A percentile compares a stretch with the other conserved stretches of the same genome.
Evolutionary conservation across 2,329 filamentous ascomycete species (phyloP).

Genomic region (Apiospora sp.): DNA sequence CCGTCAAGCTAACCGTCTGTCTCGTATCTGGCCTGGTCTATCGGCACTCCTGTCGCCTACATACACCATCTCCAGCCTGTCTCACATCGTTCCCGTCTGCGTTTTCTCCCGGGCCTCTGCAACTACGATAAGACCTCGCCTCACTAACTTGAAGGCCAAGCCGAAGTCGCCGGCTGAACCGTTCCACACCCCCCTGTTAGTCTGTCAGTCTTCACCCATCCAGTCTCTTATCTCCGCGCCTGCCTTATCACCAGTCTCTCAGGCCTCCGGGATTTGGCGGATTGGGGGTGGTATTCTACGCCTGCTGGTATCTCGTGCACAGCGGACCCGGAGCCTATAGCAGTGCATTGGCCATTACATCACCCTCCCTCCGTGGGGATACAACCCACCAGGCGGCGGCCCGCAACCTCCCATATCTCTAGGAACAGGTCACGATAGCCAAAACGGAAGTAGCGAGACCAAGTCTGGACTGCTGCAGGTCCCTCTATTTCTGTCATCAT

Average conservation of each 20-base stretch:
- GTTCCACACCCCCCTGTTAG: neutral
- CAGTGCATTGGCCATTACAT: slow-evolving; percentile 10
- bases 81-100: neutral
- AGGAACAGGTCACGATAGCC: slow-evolving; percentile 10
- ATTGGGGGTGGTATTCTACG: slow-evolving; percentile 13
- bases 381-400: slow-evolving; percentile 18
- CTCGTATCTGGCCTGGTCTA: neutral
- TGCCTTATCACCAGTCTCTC: slow-evolving; percentile 18
- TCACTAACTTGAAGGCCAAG: neutral
- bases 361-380: slow-evolving; percentile 23
- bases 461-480: slow-evolving; percentile 11
- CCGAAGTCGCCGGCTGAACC: slow-evolving; percentile 13
- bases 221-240: slow-evolving; percentile 12
- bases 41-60: neutral
- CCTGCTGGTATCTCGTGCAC: slow-evolving; percentile 7
- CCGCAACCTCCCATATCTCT: slow-evolving; percentile 16
- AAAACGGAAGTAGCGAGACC: slow-evolving; percentile 9
- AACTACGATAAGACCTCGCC: neutral
- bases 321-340: slow-evolving; percentile 1
- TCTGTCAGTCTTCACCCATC: slow-evolving; percentile 1
- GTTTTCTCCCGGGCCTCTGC: neutral
- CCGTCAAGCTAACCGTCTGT: neutral
- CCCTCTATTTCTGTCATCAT: slow-evolving; percentile 50
- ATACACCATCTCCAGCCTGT: neutral
- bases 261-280: neutral